Evolutionary conservation across 805 yeast species (phyloP).

Genomic region (Komagataella mondaviorum): DNA sequence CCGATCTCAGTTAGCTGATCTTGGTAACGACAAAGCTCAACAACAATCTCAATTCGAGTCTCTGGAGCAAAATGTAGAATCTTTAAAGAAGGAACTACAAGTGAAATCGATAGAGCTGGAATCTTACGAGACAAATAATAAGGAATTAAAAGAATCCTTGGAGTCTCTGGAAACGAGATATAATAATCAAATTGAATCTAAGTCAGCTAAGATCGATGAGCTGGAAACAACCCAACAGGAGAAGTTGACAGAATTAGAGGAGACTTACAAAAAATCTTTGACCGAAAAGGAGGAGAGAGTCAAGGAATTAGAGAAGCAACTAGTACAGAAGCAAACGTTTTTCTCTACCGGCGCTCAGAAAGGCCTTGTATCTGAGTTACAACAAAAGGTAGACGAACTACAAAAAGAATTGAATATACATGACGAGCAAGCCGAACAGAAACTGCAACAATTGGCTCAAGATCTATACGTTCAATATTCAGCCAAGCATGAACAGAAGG

Average conservation of each 20-base stretch:
- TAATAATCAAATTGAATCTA: neutral
- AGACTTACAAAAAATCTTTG: neutral
- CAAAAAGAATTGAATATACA: slow-evolving; percentile 18
- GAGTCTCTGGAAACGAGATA: neutral
- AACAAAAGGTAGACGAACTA: slow-evolving; percentile 11
- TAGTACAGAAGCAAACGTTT: neutral
- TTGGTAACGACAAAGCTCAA: neutral
- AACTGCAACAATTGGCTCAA: slow-evolving; percentile 50
- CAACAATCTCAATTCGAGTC: slow-evolving; percentile 1
- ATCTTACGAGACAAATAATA: neutral
- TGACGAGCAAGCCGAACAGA: slow-evolving; percentile 37
- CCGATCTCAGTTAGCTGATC: neutral
- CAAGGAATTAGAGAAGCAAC: neutral
- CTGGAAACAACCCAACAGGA: neutral
- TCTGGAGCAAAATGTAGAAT: slow-evolving; percentile 1
- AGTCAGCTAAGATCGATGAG: neutral
- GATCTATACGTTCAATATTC: slow-evolving; percentile 64
- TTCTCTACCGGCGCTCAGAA: neutral
- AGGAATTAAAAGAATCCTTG: neutral
- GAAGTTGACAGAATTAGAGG: neutral
- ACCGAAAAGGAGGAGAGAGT: neutral
- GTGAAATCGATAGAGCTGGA: neutral
- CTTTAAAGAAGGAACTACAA: slow-evolving; percentile 9
- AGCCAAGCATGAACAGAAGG: slow-evolving; percentile 65
- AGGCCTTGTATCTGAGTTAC: neutral